Evolutionary conservation across 257 asterid genomes (phyloP), one percentile per base, ranked within the genome.

Genomic region (Pogostemon cablin): DNA sequence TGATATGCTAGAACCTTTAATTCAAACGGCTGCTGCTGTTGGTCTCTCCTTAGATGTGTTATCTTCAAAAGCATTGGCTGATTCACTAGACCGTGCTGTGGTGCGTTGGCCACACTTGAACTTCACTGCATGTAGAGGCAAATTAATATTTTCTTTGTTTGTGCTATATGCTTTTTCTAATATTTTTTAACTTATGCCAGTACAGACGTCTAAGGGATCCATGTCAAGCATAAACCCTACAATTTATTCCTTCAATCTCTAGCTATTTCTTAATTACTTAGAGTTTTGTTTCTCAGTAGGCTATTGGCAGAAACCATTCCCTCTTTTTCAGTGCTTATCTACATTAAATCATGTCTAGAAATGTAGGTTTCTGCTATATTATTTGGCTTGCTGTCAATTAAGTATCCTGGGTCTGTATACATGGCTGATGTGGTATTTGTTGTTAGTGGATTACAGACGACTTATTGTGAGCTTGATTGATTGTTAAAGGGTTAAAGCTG

Each of bases 1-100:
- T 67, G 99, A 95, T 82, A 95, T 91, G 98, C 96, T 91, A 72
- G 98, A 95, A 79, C 99, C 99, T 79, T 82, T 95, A 76, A 65
- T 88, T 49, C 96, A 84, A 61, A 91, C 98, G 58, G 97, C 98
- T 82, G 90, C 95, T 74, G 86, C 98, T 63, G 85, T 91, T 78
- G 98, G 98, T 81, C 70, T 95, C 65, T 78, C 79, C 73, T 85
- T 95, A 82, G 99, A 91, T 72, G 87, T 92, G 69, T 60, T 97
- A 67, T 95, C 99, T 63, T 95, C 99, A 67, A 95, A 91, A 85
- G 91, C 98, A 61, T 69, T 95, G 81, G 98, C 99, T 71, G 99
- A 95, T 83, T 95, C 99, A 67, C 96, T 95, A 42, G 99, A 95
- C 83, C 84, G 67, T 78, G 99, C 99, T 71, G 88, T 91, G 95